phyloP scores from a whole-genome alignment of 768 basidiomycete species.

The Leccinum truebloodii region DNA sequence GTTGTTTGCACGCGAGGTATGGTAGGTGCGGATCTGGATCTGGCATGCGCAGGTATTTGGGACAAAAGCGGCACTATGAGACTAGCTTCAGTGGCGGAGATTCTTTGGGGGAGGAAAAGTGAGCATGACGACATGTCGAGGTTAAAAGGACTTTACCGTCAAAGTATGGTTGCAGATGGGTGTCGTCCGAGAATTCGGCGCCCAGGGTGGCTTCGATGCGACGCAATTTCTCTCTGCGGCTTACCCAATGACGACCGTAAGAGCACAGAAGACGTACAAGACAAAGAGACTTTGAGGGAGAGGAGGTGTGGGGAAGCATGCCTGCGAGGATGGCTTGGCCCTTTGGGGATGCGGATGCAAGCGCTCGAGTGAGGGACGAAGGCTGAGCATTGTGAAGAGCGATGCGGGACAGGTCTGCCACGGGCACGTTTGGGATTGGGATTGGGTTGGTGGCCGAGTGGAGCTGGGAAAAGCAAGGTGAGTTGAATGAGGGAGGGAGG shows the following conservation, averaged over 20 bases:
- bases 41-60: conserved; percentile 38
- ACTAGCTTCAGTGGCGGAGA: not conserved
- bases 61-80: conserved; percentile 26
- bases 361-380: conserved; percentile 68
- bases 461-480: conserved; percentile 42
- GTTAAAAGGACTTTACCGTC: conserved; percentile 57
- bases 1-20: conserved; percentile 43
- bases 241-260: conserved; percentile 69
- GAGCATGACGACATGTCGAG: conserved; percentile 4
- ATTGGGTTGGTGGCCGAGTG: conserved; percentile 38
- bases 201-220: conserved; percentile 54
- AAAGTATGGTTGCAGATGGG: conserved; percentile 50
- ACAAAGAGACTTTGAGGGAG: conserved; percentile 49
- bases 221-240: conserved; percentile 50
- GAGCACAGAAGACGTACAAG: conserved; percentile 78
- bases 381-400: conserved; percentile 47
- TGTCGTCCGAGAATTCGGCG: conserved; percentile 56
- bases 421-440: conserved; percentile 58
- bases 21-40: conserved; percentile 39
- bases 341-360: conserved; percentile 77
- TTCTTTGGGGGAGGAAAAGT: conserved; percentile 6
- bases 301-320: conserved; percentile 33
- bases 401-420: conserved; percentile 66
- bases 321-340: conserved; percentile 36
- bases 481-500: not conserved